Evolutionary conservation across 129 eudicot genomes (phyloP), one percentile per base, ranked within the genome.

Genomic region (Rutidosis leptorrhynchoides): DNA sequence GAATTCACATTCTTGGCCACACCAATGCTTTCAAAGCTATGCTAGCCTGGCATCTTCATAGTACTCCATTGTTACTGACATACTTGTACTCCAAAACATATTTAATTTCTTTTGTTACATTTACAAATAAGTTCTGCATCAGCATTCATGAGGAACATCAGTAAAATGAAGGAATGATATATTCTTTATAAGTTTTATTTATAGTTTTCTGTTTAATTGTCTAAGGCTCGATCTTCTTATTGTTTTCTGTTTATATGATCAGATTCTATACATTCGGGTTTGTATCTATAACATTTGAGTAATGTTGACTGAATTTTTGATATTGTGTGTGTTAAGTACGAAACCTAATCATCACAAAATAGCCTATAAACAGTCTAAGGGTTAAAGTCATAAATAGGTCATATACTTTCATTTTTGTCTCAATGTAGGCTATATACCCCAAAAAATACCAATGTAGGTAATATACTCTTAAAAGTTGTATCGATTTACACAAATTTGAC

Each of bases 1-100:
- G 64, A 75, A 68, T 75, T 68, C 69, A 75, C 69, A 68, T 68
- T 73, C 71, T 63, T 54, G 48, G 64, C 6, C 28, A 30, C 52
- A 74, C 49, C 73, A 58, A 48, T 6, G 40, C 30, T 59, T 74
- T 48, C 74, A 75, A 16, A 68, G 35, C 56, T 33, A 64, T 24
- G 43, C 48, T 26, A 58, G 5, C 56, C 64, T 40, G 49, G 49
- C 57, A 19, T 51, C 74, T 35, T 75, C 74, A 25, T 67, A 54
- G 26, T 60, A 51, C 64, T n/a, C 69, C 23, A 65, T 40, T 35
- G 42, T 35, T 35, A 40, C 16, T 0, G 12, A 2, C 46, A 40
- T 27, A 12, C 46, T 65, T 27, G 21, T 73, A 64, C n/a, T n/a
- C n/a, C n/a, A 22, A 32, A 46, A 58, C 7, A 23, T 32, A 58